Percentiles rank a stretch among this genome's conserved stretches.
phyloP scores from a whole-genome alignment of 1,139 yeast species.

The Suhomyces bokatorum region DNA sequence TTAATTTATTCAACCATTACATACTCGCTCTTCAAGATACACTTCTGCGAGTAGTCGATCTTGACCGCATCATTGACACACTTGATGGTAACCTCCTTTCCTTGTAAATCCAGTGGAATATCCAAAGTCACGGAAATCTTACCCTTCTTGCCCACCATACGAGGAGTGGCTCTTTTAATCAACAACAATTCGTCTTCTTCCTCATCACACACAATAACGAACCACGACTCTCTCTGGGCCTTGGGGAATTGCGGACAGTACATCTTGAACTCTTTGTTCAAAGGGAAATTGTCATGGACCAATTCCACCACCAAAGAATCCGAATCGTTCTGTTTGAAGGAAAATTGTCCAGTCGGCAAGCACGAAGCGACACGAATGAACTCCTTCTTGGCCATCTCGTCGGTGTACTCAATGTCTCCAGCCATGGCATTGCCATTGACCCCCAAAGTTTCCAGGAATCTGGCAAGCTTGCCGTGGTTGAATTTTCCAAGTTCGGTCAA shows the following conservation, averaged over 20 bases:
- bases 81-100: slow-evolving; percentile 44
- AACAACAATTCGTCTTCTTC: slow-evolving; percentile 50
- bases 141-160: slow-evolving; percentile 45
- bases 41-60: slow-evolving; percentile 34
- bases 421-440: slow-evolving; percentile 30
- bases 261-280: slow-evolving; percentile 61
- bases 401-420: slow-evolving; percentile 27
- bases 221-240: slow-evolving; percentile 93
- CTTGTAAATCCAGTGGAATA: slow-evolving; percentile 51
- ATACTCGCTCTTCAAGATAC: slow-evolving; percentile 16
- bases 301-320: slow-evolving; percentile 46
- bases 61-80: slow-evolving; percentile 71
- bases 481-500: slow-evolving; percentile 24
- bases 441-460: slow-evolving; percentile 36
- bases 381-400: slow-evolving; percentile 28
- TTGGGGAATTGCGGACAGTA: slow-evolving; percentile 85
- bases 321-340: slow-evolving; percentile 32
- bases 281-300: slow-evolving; percentile 54
- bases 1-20: too few species aligned
- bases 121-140: slow-evolving; percentile 43
- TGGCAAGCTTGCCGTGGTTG: slow-evolving; percentile 27
- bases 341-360: slow-evolving; percentile 49
- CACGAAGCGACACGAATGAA: slow-evolving; percentile 47
- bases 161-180: slow-evolving; percentile 70
- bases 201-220: slow-evolving; percentile 60